These are phyloP conservation scores for Lasiosphaeris hirsuta DNA, from an alignment of 495 filamentous ascomycete species.

Conservation along the genomic window DNA sequence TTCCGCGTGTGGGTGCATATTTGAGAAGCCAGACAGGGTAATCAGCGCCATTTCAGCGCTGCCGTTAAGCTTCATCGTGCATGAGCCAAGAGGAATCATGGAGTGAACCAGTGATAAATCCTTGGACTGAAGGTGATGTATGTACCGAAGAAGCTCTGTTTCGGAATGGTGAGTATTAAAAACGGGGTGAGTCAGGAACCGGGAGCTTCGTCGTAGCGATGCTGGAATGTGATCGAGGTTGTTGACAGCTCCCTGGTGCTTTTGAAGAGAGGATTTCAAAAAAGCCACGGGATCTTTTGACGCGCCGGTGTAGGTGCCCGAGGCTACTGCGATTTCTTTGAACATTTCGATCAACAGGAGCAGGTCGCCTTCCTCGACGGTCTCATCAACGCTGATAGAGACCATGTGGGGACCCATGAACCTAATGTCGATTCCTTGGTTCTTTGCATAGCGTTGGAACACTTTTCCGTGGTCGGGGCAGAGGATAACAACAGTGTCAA, in stretches of 20 bases:
- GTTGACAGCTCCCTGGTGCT: constrained; percentile 7
- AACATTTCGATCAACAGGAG: constrained; percentile 29
- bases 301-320: not conserved
- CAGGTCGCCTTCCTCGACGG: constrained; percentile 29
- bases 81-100: constrained; percentile 99
- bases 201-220: constrained; percentile 64
- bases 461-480: constrained; percentile 14
- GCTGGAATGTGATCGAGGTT: constrained; percentile 49
- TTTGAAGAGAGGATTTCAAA: constrained; percentile 34
- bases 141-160: constrained; percentile 93
- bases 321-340: not conserved
- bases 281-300: constrained; percentile 2
- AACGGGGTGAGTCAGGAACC: constrained; percentile 85
- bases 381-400: constrained; percentile 45
- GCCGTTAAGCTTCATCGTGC: constrained; percentile 99
- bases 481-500: constrained; percentile 79
- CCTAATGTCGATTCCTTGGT: constrained; percentile 27
- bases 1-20: constrained; percentile 81
- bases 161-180: constrained; percentile 98
- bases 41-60: constrained; percentile 86
- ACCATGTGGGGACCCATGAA: constrained; percentile 22
- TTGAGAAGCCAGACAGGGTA: constrained; percentile 79
- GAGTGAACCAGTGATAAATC: constrained; percentile 94
- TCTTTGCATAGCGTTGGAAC: constrained; percentile 11
- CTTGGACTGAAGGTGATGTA: constrained; percentile 90